phyloP scores from a whole-genome alignment of 352 stramenopile species.

The Globisporangium camurandrum region DNA sequence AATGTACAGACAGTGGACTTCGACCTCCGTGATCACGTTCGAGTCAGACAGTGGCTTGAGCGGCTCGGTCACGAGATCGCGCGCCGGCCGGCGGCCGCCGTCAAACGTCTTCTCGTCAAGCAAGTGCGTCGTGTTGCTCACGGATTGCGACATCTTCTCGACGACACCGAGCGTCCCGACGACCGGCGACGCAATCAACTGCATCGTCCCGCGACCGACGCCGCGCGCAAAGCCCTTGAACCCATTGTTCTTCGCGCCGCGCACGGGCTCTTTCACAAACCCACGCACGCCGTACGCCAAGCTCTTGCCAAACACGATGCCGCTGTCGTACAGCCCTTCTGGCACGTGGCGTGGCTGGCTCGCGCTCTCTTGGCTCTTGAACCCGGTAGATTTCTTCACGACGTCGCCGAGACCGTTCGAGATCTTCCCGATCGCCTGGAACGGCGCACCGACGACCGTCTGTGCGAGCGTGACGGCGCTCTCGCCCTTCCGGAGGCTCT shows the following conservation, averaged over 20 bases:
- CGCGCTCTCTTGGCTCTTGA: slow-evolving; percentile 70
- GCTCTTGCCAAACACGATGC: slow-evolving; percentile 71
- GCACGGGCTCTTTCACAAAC: slow-evolving; percentile 78
- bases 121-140: slow-evolving; percentile 84
- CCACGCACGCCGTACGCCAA: slow-evolving; percentile 66
- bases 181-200: slow-evolving; percentile 73
- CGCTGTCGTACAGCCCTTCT: slow-evolving; percentile 66
- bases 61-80: slow-evolving; percentile 42
- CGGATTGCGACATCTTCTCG: slow-evolving; percentile 76
- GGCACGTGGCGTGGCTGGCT: slow-evolving; percentile 68
- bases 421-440: slow-evolving; percentile 72
- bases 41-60: slow-evolving; percentile 75
- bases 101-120: slow-evolving; percentile 77
- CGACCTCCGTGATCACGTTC: slow-evolving; percentile 82
- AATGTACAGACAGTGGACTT: slow-evolving; percentile 68
- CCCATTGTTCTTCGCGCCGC: slow-evolving; percentile 60
- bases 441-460: slow-evolving; percentile 70
- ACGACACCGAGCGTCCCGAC: slow-evolving; percentile 75
- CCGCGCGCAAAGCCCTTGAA: slow-evolving; percentile 82
- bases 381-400: slow-evolving; percentile 77
- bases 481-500: slow-evolving; percentile 76
- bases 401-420: slow-evolving; percentile 81
- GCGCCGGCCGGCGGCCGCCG: slow-evolving; percentile 63
- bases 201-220: slow-evolving; percentile 65
- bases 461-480: slow-evolving; percentile 74